These are phyloP conservation scores for Aeschynomene evenia DNA, from an alignment of 306 rosid genomes.

Conservation along the genomic window DNA sequence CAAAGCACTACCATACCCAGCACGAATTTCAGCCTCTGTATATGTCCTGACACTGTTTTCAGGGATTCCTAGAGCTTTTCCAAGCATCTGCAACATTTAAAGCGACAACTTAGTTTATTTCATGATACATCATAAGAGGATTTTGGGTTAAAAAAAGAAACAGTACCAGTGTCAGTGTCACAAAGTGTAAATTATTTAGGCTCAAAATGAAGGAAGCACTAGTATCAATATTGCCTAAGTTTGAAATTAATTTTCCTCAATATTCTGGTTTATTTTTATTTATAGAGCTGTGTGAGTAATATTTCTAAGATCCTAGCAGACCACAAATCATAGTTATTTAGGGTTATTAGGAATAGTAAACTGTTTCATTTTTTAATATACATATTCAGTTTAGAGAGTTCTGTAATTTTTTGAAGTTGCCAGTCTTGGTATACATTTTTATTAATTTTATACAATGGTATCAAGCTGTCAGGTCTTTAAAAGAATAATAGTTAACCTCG, in stretches of 20 bases:
- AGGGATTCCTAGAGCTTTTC: conserved; percentile 87
- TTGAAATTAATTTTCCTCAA: background rate
- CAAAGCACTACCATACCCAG: conserved; percentile 56
- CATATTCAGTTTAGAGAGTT: background rate
- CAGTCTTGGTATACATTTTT: background rate
- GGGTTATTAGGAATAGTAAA: conserved; percentile 4
- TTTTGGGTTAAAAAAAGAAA: background rate
- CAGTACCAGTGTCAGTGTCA: conserved; percentile 19
- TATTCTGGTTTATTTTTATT: conserved; percentile 12
- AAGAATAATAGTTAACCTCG: conserved; percentile 53
- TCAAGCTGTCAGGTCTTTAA: conserved; percentile 18
- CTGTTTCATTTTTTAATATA: background rate
- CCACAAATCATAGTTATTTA: conserved; percentile 10
- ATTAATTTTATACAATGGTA: conserved; percentile 4
- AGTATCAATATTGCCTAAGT: conserved; percentile 5
- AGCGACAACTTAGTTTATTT: conserved; percentile 12
- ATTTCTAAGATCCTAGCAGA: conserved; percentile 15
- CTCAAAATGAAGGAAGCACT: conserved; percentile 2
- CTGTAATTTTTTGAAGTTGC: background rate
- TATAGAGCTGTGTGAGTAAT: background rate
- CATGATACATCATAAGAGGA: conserved; percentile 22
- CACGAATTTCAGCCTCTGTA: conserved; percentile 95
- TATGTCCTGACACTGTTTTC: conserved; percentile 84
- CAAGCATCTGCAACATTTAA: conserved; percentile 62
- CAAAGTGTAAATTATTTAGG: background rate